phyloP scores from a whole-genome alignment of 768 basidiomycete species.

The Trametes coccinea region DNA sequence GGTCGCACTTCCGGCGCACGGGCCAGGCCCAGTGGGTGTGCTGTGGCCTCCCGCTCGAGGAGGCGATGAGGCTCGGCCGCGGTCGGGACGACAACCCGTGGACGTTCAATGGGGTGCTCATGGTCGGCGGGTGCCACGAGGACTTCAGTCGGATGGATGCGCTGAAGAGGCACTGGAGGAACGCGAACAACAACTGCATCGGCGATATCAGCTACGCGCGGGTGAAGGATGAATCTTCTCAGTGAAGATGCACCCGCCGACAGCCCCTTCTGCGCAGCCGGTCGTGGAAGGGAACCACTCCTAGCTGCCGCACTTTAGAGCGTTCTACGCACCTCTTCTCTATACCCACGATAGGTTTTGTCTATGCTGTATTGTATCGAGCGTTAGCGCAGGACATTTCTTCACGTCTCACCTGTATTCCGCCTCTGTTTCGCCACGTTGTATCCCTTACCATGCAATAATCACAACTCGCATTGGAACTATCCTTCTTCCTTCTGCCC shows the following conservation, averaged over 20 bases:
- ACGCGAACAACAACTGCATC: constrained; percentile 12
- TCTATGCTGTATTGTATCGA: background rate
- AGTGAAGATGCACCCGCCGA: background rate
- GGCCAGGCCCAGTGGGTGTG: constrained; percentile 38
- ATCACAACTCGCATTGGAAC: background rate
- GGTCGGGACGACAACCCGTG: constrained; percentile 12
- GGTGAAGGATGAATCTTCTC: constrained; percentile 6
- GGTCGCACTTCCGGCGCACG: constrained; percentile 44
- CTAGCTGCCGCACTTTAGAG: too few species aligned
- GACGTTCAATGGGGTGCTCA: constrained; percentile 30
- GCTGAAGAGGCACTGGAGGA: constrained; percentile 38
- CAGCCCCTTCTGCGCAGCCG: background rate
- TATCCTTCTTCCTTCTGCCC: background rate
- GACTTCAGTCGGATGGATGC: constrained; percentile 42
- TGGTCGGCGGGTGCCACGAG: constrained; percentile 41
- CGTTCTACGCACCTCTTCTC: background rate
- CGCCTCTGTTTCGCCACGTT: constrained; percentile 1
- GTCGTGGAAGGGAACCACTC: background rate
- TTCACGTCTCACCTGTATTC: background rate
- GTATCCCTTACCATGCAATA: constrained; percentile 1
- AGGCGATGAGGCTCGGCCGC: constrained; percentile 21
- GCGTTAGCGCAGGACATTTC: background rate
- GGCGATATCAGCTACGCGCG: constrained; percentile 17
- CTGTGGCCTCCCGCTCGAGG: constrained; percentile 35
- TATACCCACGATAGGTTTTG: background rate